Evolutionary conservation across 2,329 filamentous ascomycete species (phyloP).

Genomic region (Xylariaceae sp.): DNA sequence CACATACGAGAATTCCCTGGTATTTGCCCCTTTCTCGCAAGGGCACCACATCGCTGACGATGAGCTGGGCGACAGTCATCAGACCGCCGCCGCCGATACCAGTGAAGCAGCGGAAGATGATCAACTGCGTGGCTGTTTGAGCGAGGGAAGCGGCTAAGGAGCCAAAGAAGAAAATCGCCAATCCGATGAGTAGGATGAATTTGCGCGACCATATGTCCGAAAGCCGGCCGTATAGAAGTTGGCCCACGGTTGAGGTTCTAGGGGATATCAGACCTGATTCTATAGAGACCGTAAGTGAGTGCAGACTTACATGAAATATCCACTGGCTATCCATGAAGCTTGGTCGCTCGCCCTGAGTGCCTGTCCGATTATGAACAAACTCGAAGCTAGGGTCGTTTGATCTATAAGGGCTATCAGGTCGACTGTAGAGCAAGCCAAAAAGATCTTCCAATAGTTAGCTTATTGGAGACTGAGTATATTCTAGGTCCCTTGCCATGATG

Average conservation of each 20-base stretch:
- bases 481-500: slow-evolving; percentile 47
- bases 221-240: slow-evolving; percentile 49
- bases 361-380: slow-evolving; percentile 57
- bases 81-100: slow-evolving; percentile 35
- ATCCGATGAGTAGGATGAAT: slow-evolving; percentile 41
- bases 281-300: slow-evolving; percentile 21
- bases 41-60: slow-evolving; percentile 36
- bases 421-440: slow-evolving; percentile 58
- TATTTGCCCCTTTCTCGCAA: slow-evolving; percentile 36
- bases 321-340: slow-evolving; percentile 57
- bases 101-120: slow-evolving; percentile 45
- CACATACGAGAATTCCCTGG: slow-evolving; percentile 43
- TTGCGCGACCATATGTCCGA: slow-evolving; percentile 53
- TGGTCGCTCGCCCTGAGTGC: slow-evolving; percentile 52
- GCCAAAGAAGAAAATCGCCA: slow-evolving; percentile 47
- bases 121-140: slow-evolving; percentile 44
- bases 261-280: background rate
- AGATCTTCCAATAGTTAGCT: slow-evolving; percentile 47
- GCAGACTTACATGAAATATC: slow-evolving; percentile 55
- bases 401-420: slow-evolving; percentile 60
- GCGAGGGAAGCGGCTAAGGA: slow-evolving; percentile 48
- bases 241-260: slow-evolving; percentile 50
- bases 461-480: background rate
- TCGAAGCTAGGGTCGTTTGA: slow-evolving; percentile 59
- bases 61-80: slow-evolving; percentile 37